Percentiles rank a stretch among this genome's conserved stretches.
Evolutionary conservation across 2,329 filamentous ascomycete species (phyloP).

Genomic region (Tolypocladium guangdongense): DNA sequence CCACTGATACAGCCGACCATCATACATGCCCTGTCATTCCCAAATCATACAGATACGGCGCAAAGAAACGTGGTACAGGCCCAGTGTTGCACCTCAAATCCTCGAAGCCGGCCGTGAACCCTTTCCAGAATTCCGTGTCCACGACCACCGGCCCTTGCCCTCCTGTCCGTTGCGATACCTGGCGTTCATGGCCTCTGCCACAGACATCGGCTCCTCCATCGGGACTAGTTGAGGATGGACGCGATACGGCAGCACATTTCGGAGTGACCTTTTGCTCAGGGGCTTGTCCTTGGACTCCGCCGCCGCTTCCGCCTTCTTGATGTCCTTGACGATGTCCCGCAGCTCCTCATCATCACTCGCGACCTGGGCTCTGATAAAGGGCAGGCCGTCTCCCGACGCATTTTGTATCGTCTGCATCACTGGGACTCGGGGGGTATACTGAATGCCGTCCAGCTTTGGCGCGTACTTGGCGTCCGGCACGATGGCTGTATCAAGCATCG

Average conservation of each 20-base stretch:
- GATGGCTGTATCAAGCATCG: slow-evolving; percentile 56
- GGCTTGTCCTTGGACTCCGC: slow-evolving; percentile 12
- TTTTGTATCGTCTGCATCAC: slow-evolving; percentile 67
- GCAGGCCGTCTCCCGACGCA: slow-evolving; percentile 31
- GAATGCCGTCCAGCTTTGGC: slow-evolving; percentile 50
- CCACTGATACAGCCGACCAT: not conserved
- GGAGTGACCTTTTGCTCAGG: slow-evolving; percentile 14
- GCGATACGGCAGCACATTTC: slow-evolving; percentile 24
- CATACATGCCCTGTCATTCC: not conserved
- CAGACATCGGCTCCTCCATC: slow-evolving; percentile 23
- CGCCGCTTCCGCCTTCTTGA: slow-evolving; percentile 26
- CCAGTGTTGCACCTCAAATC: slow-evolving; percentile 7
- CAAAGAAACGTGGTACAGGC: not conserved
- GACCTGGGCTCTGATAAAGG: slow-evolving; percentile 79
- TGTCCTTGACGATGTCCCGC: slow-evolving; percentile 55
- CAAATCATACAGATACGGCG: slow-evolving; percentile 2
- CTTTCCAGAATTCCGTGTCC: slow-evolving; percentile 12
- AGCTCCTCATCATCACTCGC: slow-evolving; percentile 63
- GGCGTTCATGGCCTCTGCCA: slow-evolving; percentile 21
- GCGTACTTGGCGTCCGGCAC: slow-evolving; percentile 38
- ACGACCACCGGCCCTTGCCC: slow-evolving; percentile 14
- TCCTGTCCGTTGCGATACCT: slow-evolving; percentile 10
- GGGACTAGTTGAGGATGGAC: slow-evolving; percentile 21
- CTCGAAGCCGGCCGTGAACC: slow-evolving; percentile 14
- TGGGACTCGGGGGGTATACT: slow-evolving; percentile 60